Evolutionary conservation across 1,284 basidiomycete genomes (phyloP).

Genomic region (Flammula alnicola): DNA sequence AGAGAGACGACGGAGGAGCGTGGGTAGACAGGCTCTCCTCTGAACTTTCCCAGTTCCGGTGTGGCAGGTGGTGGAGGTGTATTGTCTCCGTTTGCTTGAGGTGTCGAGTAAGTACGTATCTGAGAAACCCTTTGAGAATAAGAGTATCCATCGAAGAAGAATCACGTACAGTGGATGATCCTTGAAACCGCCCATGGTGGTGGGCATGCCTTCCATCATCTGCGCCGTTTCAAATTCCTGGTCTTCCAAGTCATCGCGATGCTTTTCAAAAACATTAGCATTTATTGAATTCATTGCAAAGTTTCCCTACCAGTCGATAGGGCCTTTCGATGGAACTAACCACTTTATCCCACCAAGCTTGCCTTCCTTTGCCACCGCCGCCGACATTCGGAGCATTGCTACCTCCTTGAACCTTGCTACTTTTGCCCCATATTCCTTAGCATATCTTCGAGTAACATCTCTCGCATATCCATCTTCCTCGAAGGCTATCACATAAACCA

Average conservation of each 20-base stretch:
- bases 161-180: slow-evolving; percentile 85
- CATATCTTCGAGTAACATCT: slow-evolving; percentile 80
- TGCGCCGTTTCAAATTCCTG: slow-evolving; percentile 86
- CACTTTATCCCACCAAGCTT: slow-evolving; percentile 87
- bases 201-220: slow-evolving; percentile 93
- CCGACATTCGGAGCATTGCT: slow-evolving; percentile 40
- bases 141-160: slow-evolving; percentile 8
- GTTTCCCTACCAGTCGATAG: slow-evolving; percentile 72
- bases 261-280: slow-evolving; percentile 46
- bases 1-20: slow-evolving; percentile 83
- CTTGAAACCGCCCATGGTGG: slow-evolving; percentile 91
- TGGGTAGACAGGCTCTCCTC: slow-evolving; percentile 92
- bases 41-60: slow-evolving; percentile 86
- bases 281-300: slow-evolving; percentile 19
- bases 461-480: slow-evolving; percentile 88
- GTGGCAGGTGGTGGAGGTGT: slow-evolving; percentile 64
- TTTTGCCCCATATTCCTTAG: slow-evolving; percentile 83
- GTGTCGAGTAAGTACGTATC: slow-evolving; percentile 90
- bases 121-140: slow-evolving; percentile 34
- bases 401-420: slow-evolving; percentile 84
- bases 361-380: slow-evolving; percentile 58
- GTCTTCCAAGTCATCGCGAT: slow-evolving; percentile 93
- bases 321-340: slow-evolving; percentile 68
- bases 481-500: slow-evolving; percentile 92
- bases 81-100: slow-evolving; percentile 90